These are phyloP conservation scores for Penicillium coffeae DNA, from an alignment of 495 filamentous ascomycete genomes.

Conservation along the genomic window DNA sequence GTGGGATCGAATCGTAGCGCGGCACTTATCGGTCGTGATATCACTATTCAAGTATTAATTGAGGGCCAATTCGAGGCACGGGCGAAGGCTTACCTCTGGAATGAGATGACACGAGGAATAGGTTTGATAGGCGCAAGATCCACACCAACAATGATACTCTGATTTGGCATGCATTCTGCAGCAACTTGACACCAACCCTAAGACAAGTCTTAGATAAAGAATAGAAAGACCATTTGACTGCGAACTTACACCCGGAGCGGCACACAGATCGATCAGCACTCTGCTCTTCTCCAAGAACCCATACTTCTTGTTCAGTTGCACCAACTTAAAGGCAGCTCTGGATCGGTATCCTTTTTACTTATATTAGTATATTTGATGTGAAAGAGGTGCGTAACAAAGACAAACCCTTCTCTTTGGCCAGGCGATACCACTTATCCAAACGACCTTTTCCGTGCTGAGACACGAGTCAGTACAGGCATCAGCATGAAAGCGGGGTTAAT, in stretches of 20 bases:
- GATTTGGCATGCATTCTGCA: constrained; percentile 87
- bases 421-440: constrained; percentile 95
- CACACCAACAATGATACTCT: constrained; percentile 89
- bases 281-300: constrained; percentile 95
- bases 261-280: constrained; percentile 94
- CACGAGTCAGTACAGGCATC: constrained; percentile 18
- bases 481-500: neutral
- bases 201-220: constrained; percentile 23
- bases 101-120: constrained; percentile 87
- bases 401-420: constrained; percentile 82
- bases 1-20: constrained; percentile 84
- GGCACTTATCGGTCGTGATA: constrained; percentile 96
- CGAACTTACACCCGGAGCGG: constrained; percentile 79
- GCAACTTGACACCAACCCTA: constrained; percentile 98
- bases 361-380: neutral
- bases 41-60: constrained; percentile 46
- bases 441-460: constrained; percentile 89
- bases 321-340: constrained; percentile 95
- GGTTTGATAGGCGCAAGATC: constrained; percentile 95
- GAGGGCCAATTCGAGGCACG: neutral
- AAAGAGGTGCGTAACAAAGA: neutral
- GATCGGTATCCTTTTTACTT: constrained; percentile 70
- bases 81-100: constrained; percentile 54
- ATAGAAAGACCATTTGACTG: neutral
- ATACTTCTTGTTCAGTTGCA: constrained; percentile 99